Evolutionary conservation across 176 grass and related monocot species (phyloP).

Genomic region (Avena sativa): DNA sequence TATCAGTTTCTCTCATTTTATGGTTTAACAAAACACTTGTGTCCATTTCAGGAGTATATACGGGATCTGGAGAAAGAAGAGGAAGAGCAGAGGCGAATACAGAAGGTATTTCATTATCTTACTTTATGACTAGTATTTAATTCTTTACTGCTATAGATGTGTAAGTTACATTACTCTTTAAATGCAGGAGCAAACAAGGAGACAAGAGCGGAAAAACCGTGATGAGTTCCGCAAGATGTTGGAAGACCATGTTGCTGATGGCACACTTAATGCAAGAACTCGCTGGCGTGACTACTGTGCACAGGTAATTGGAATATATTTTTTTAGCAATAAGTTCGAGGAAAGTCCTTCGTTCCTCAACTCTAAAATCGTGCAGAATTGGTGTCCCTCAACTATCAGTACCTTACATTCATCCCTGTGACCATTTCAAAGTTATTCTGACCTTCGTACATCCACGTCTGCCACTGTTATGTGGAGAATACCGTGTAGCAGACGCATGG

Average conservation of each 20-base stretch:
- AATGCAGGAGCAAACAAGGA: slow-evolving; percentile 73
- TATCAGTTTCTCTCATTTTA: slow-evolving; percentile 9
- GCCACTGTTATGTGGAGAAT: not conserved
- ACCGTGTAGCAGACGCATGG: not conserved
- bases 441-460: not conserved
- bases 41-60: slow-evolving; percentile 67
- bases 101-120: slow-evolving; percentile 62
- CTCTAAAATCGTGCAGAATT: slow-evolving; percentile 3
- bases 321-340: slow-evolving; percentile 19
- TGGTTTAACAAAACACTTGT: slow-evolving; percentile 38
- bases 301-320: slow-evolving; percentile 56
- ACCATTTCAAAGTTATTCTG: slow-evolving; percentile 3
- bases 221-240: slow-evolving; percentile 89
- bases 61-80: slow-evolving; percentile 35
- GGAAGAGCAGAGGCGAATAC: slow-evolving; percentile 69
- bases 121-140: slow-evolving; percentile 3
- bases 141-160: not conserved
- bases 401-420: not conserved
- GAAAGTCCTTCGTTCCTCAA: not conserved
- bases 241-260: slow-evolving; percentile 78
- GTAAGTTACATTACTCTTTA: not conserved
- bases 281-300: slow-evolving; percentile 86
- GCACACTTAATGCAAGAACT: slow-evolving; percentile 85
- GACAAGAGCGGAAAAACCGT: slow-evolving; percentile 87
- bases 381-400: not conserved